Base-by-base conservation (phyloP, 2,329 filamentous ascomycete species). In the Fusarium fujikuroi region DNA sequence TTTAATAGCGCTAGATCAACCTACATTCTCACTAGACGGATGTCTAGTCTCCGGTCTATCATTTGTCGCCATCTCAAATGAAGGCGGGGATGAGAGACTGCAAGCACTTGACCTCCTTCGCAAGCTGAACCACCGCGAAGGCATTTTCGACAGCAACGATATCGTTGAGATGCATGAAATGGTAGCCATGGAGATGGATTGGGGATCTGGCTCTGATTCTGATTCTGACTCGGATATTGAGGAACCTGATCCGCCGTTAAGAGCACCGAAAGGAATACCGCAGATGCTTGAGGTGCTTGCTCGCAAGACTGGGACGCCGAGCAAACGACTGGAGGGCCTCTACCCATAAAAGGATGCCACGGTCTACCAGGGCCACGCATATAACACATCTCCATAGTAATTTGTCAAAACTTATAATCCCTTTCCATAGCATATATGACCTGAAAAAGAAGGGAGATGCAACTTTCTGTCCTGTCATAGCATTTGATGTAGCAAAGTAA, bases 121-220 rank as follows among this genome's bases (percentile, higher is more conserved):
- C 3, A 36, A 34, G 1, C 2, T 68, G 4, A 23, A 68, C 11
- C 65, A 68, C 47, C 40, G 63, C 4, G 54, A 68, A n/a, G 65
- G 65, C 7, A 69, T 53, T 2, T 64, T 50, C 1, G 66, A 65
- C 14, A 63, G 66, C 23, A 69, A 64, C n/a, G 65, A 69, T 18
- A 50, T 69, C 16, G 36, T 50, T 7, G 66, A 53, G n/a, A 52
- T 64, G 65, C 53, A 64, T 6, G 32, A 21, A 7, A 18, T 64
- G 5, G 11, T 21, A 42, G 52, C 43, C 3, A 39, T 66, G 44
- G 64, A 52, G 14, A 57, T 46, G 6, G 19, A 65, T 9, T 44
- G 36, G 30, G 44, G 6, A 6, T 43, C 49, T 14, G 39, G 16
- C 5, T 30, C 23, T 34, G 57, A 18, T 3, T 66, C 37, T 28